Evolutionary conservation across 2,329 filamentous ascomycete species (phyloP).

Genomic region (Proliferodiscus dingleyae): DNA sequence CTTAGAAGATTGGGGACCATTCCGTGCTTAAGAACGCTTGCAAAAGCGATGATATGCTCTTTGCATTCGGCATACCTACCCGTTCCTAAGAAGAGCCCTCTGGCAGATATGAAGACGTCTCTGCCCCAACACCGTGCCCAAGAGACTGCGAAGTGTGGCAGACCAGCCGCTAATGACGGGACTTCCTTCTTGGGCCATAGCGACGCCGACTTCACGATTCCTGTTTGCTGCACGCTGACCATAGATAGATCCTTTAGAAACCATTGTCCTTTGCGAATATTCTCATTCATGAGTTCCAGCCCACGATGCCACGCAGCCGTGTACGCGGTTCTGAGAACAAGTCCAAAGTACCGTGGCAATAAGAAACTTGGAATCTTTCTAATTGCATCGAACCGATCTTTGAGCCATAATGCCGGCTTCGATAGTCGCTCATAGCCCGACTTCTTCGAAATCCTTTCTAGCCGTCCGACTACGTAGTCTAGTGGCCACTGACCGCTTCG

Average conservation of each 20-base stretch:
- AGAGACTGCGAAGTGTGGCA: slow-evolving; percentile 88
- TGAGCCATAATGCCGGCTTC: slow-evolving; percentile 71
- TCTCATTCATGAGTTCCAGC: slow-evolving; percentile 72
- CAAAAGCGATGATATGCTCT: slow-evolving; percentile 92
- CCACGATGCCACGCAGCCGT: slow-evolving; percentile 74
- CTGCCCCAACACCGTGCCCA: slow-evolving; percentile 98
- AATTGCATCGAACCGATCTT: slow-evolving; percentile 79
- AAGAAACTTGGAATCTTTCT: slow-evolving; percentile 82
- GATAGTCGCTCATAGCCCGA: slow-evolving; percentile 58
- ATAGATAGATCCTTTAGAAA: slow-evolving; percentile 86
- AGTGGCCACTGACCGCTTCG: slow-evolving; percentile 88
- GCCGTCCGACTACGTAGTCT: slow-evolving; percentile 76
- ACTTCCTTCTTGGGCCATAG: slow-evolving; percentile 82
- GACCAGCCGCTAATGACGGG: slow-evolving; percentile 81
- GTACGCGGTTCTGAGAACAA: slow-evolving; percentile 84
- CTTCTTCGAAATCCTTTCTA: slow-evolving; percentile 66
- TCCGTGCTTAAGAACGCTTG: slow-evolving; percentile 92
- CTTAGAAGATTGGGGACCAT: slow-evolving; percentile 96
- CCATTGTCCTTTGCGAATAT: slow-evolving; percentile 74
- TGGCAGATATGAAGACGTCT: slow-evolving; percentile 92
- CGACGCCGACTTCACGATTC: slow-evolving; percentile 83
- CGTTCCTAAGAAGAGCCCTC: slow-evolving; percentile 86
- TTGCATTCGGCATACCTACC: slow-evolving; percentile 83
- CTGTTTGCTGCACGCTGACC: slow-evolving; percentile 88
- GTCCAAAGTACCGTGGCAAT: slow-evolving; percentile 85